Percentiles rank a stretch among this genome's conserved stretches.
Evolutionary conservation across 192 early-diverging fungal genomes (phyloP).

Genomic region (Oehlia diaphana): DNA sequence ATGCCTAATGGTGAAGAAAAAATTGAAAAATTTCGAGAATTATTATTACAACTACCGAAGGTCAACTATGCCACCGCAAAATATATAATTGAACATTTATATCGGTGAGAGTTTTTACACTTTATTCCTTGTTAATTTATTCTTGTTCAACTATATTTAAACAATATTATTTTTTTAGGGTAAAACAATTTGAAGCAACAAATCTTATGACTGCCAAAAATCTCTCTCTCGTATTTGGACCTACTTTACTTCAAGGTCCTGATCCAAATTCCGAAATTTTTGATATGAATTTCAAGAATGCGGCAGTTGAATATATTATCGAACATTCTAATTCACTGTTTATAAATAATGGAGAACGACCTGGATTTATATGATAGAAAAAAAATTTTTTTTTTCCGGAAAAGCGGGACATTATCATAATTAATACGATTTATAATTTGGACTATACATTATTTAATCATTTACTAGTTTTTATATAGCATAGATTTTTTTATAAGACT

Average conservation of each 20-base stretch:
- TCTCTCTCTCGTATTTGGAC: conserved; percentile 92
- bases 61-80: conserved; percentile 64
- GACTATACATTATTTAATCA: too few relatives aligned
- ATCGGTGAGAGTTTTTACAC: conserved; percentile 37
- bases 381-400: not conserved
- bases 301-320: conserved; percentile 70
- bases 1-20: conserved; percentile 39
- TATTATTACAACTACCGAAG: conserved; percentile 57
- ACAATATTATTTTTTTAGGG: conserved; percentile 35
- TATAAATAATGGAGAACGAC: not conserved
- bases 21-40: conserved; percentile 44
- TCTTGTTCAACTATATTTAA: not conserved
- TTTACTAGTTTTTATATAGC: too few relatives aligned
- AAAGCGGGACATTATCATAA: too few relatives aligned
- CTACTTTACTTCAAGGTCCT: conserved; percentile 73
- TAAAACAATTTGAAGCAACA: conserved; percentile 54
- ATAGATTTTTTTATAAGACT: too few relatives aligned
- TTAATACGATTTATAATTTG: too few relatives aligned
- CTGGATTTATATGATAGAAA: conserved; percentile 23
- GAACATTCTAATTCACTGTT: conserved; percentile 44
- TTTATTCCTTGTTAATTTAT: not conserved
- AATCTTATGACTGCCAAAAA: conserved; percentile 95
- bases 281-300: conserved; percentile 75
- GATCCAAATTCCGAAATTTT: conserved; percentile 63
- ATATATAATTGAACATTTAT: conserved; percentile 62